Evolutionary conservation across 2,329 filamentous ascomycete species (phyloP).

Genomic region (Simplicillium aogashimaense): DNA sequence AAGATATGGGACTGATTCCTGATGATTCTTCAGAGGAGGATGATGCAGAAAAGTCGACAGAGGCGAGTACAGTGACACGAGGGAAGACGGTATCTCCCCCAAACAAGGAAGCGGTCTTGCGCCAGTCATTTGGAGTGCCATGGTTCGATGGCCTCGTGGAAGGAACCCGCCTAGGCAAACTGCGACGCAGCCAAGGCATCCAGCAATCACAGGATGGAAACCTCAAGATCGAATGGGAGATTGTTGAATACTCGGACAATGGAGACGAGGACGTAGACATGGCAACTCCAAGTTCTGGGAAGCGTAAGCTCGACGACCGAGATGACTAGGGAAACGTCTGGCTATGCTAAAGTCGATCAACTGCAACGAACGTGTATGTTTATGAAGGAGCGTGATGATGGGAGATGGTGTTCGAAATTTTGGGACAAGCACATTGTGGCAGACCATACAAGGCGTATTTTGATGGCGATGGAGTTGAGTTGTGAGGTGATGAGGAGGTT

Average conservation of each 20-base stretch:
- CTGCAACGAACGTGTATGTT: not conserved
- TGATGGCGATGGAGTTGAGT: too few species aligned
- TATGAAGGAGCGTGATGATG: not conserved
- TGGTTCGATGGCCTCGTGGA: slow-evolving; percentile 82
- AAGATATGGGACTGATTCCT: slow-evolving; percentile 65
- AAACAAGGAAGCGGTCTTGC: slow-evolving; percentile 20
- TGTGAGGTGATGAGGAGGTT: too few species aligned
- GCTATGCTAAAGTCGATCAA: not conserved
- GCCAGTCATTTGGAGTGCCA: slow-evolving; percentile 61
- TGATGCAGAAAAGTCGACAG: slow-evolving; percentile 12
- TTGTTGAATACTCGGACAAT: slow-evolving; percentile 60
- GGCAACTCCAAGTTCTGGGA: slow-evolving; percentile 24
- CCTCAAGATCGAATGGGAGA: slow-evolving; percentile 70
- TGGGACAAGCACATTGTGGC: too few species aligned
- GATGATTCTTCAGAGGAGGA: slow-evolving; percentile 21
- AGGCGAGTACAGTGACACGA: slow-evolving; percentile 15
- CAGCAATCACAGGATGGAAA: slow-evolving; percentile 48
- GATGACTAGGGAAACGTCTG: slow-evolving; percentile 1
- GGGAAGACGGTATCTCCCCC: slow-evolving; percentile 11
- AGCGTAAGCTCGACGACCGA: slow-evolving; percentile 37
- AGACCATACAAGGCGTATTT: too few species aligned
- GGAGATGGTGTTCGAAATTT: too few species aligned
- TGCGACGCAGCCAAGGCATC: slow-evolving; percentile 51
- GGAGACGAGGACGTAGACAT: slow-evolving; percentile 27
- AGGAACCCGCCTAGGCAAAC: slow-evolving; percentile 60